Percentiles rank a stretch among this genome's conserved stretches.
phyloP scores from a whole-genome alignment of 163 green algal species.

The Volvox carteri region DNA sequence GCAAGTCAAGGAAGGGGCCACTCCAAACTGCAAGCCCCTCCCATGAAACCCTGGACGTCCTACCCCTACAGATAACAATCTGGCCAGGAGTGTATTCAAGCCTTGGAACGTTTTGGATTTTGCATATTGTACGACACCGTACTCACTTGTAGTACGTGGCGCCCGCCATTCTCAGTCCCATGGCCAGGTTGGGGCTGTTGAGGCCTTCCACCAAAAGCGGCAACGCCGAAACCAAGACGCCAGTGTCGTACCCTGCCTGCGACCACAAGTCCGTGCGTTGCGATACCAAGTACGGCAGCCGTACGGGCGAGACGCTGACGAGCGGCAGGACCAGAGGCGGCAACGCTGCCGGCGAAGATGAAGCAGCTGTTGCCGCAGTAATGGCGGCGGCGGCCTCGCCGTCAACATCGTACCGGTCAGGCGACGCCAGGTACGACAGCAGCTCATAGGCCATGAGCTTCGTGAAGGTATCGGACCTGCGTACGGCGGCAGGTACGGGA shows the following conservation, averaged over 20 bases:
- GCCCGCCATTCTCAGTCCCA: constrained; percentile 26
- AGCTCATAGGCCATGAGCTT: constrained; percentile 9
- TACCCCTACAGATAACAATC: too few species aligned
- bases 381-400: not conserved
- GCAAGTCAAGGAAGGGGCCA: too few species aligned
- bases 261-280: not conserved
- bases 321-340: not conserved
- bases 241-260: not conserved
- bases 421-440: constrained; percentile 15
- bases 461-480: not conserved
- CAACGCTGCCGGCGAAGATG: not conserved
- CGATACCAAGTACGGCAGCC: not conserved
- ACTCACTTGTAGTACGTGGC: constrained; percentile 31
- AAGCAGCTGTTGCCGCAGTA: not conserved
- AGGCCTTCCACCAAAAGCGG: not conserved
- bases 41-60: too few species aligned
- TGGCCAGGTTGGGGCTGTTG: not conserved
- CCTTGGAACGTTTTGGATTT: too few species aligned
- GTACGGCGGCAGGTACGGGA: not conserved
- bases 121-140: too few species aligned
- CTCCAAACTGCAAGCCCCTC: too few species aligned
- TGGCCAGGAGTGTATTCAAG: too few species aligned
- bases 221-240: not conserved
- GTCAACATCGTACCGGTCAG: not conserved
- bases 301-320: constrained; percentile 29